These are phyloP conservation scores for Serendipita sp. DNA, from an alignment of 768 basidiomycete species.

Conservation along the genomic window DNA sequence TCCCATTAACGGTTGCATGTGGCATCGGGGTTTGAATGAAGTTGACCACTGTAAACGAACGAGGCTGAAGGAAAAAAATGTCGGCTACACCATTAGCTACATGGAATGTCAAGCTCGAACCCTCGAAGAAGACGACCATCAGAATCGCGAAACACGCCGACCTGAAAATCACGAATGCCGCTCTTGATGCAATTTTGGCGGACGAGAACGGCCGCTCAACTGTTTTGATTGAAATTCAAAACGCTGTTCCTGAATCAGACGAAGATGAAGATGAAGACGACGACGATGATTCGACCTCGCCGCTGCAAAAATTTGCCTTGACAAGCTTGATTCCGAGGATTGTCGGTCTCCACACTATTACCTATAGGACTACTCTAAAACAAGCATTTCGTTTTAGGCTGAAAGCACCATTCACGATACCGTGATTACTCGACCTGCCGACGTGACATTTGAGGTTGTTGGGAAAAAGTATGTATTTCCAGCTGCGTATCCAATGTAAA, in stretches of 20 bases:
- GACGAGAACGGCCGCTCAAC: conserved; percentile 46
- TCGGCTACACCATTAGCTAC: background rate
- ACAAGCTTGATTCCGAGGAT: conserved; percentile 72
- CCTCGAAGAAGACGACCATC: conserved; percentile 42
- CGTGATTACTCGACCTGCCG: conserved; percentile 48
- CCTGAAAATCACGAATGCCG: conserved; percentile 67
- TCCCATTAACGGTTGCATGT: too few relatives aligned
- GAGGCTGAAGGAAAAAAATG: background rate
- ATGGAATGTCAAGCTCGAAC: conserved; percentile 43
- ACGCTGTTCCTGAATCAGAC: conserved; percentile 21
- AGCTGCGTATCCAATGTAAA: conserved; percentile 8
- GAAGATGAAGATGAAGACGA: conserved; percentile 35
- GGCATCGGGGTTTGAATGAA: too few relatives aligned
- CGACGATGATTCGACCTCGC: conserved; percentile 17
- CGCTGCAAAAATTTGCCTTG: conserved; percentile 38
- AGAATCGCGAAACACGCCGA: conserved; percentile 37
- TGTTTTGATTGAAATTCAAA: conserved; percentile 47
- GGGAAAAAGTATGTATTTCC: conserved; percentile 58
- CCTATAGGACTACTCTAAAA: background rate
- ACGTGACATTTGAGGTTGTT: conserved; percentile 50
- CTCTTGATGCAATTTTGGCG: conserved; percentile 57
- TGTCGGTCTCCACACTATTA: conserved; percentile 25
- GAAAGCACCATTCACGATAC: conserved; percentile 63
- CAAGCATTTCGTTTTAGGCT: conserved; percentile 32
- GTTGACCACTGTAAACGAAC: too few relatives aligned